These are phyloP conservation scores for Ceratocystis cubensis DNA, from an alignment of 2,329 filamentous ascomycete genomes.

Conservation along the genomic window DNA sequence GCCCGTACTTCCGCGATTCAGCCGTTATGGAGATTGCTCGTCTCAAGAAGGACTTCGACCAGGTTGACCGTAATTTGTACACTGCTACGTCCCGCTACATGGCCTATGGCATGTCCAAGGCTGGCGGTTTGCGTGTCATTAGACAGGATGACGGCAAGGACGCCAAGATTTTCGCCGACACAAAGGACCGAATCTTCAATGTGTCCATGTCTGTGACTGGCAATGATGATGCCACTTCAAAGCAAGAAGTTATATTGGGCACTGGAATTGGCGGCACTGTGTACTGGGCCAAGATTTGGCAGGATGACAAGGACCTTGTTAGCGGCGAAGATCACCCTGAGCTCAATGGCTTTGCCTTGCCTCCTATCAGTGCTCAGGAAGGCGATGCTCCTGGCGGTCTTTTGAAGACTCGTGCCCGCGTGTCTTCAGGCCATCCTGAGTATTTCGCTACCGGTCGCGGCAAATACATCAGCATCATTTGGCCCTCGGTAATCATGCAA, in stretches of 20 bases:
- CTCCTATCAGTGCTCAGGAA: slow-evolving; percentile 72
- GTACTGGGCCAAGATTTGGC: slow-evolving; percentile 82
- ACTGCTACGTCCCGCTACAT: slow-evolving; percentile 85
- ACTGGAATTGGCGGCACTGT: slow-evolving; percentile 91
- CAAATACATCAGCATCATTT: slow-evolving; percentile 88
- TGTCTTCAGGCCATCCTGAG: slow-evolving; percentile 77
- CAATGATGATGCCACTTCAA: slow-evolving; percentile 23
- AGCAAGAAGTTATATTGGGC: slow-evolving; percentile 72
- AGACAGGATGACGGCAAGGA: slow-evolving; percentile 87
- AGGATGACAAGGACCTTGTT: slow-evolving; percentile 58
- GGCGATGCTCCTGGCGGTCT: slow-evolving; percentile 85
- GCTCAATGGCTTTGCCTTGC: slow-evolving; percentile 76
- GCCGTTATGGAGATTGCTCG: slow-evolving; percentile 84
- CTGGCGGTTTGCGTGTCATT: slow-evolving; percentile 84
- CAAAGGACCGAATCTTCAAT: slow-evolving; percentile 89
- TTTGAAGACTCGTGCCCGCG: slow-evolving; percentile 87
- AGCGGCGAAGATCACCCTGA: slow-evolving; percentile 69
- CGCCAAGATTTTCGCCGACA: slow-evolving; percentile 81
- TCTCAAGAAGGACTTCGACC: slow-evolving; percentile 95
- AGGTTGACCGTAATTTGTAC: slow-evolving; percentile 86
- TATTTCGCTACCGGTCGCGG: slow-evolving; percentile 93
- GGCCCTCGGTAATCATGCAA: slow-evolving; percentile 51
- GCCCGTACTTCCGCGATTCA: slow-evolving; percentile 59
- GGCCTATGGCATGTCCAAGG: slow-evolving; percentile 85
- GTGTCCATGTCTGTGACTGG: slow-evolving; percentile 63